Percentiles rank a stretch among this genome's conserved stretches.
These are phyloP conservation scores for Aureobasidium sp. DNA, from an alignment of 2,329 filamentous ascomycete species.

Conservation along the genomic window DNA sequence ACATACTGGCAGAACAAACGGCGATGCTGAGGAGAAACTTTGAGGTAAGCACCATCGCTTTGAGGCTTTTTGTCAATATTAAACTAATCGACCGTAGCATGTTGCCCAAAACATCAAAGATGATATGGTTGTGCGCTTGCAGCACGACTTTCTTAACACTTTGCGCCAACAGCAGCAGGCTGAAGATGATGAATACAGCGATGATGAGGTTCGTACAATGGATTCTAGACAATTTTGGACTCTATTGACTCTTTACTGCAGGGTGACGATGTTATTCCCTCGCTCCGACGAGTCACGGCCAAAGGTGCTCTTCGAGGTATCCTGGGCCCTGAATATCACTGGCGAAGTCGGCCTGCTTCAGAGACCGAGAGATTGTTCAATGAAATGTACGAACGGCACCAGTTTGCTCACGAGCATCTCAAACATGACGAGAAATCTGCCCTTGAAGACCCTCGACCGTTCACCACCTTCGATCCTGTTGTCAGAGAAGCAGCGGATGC, in stretches of 20 bases:
- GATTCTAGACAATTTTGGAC: background rate
- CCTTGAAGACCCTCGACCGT: slow-evolving; percentile 23
- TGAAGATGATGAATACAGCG: slow-evolving; percentile 32
- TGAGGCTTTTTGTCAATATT: slow-evolving; percentile 26
- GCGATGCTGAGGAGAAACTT: slow-evolving; percentile 32
- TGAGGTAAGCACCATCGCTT: slow-evolving; percentile 29
- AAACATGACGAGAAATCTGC: slow-evolving; percentile 16
- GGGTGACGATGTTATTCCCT: slow-evolving; percentile 26
- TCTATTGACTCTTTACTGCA: background rate
- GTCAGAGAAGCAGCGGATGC: slow-evolving; percentile 36
- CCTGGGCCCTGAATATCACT: slow-evolving; percentile 30
- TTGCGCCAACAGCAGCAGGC: slow-evolving; percentile 31
- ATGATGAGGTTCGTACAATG: slow-evolving; percentile 32
- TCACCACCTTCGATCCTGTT: slow-evolving; percentile 37
- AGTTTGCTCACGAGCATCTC: slow-evolving; percentile 10
- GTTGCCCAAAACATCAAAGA: slow-evolving; percentile 23
- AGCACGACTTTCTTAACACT: slow-evolving; percentile 30
- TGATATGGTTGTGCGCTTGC: slow-evolving; percentile 23
- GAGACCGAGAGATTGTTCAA: slow-evolving; percentile 33
- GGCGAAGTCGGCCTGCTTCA: slow-evolving; percentile 35
- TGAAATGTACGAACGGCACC: slow-evolving; percentile 24
- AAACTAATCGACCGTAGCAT: background rate
- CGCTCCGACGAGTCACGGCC: slow-evolving; percentile 27
- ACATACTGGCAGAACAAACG: slow-evolving; percentile 29
- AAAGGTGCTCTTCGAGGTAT: slow-evolving; percentile 20